Conservation (phyloP, 306 rosid species). For the Cyclanthera cordifolia region DNA sequence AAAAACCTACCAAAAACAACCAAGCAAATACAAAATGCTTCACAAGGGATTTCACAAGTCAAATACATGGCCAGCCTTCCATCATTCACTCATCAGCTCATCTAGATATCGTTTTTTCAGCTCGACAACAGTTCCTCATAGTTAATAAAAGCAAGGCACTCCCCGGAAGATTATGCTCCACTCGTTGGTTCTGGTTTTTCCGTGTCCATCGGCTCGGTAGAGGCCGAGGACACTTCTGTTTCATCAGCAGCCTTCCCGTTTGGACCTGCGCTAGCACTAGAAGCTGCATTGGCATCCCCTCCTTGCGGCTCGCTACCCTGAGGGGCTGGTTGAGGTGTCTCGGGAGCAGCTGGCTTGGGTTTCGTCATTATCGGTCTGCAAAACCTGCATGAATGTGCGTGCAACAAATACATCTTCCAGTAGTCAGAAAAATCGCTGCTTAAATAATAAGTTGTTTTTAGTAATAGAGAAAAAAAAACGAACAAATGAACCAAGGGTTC, state of each 20-base stretch:
- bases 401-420: not conserved
- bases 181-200: conserved; percentile 48
- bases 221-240: conserved; percentile 34
- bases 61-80: conserved; percentile 7
- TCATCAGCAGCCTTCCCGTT: conserved; percentile 26
- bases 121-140: conserved; percentile 9
- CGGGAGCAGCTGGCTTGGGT: conserved; percentile 65
- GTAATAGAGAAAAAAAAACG: too few relatives aligned
- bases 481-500: too few relatives aligned
- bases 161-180: conserved; percentile 24
- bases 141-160: not conserved
- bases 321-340: conserved; percentile 44
- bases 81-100: not conserved
- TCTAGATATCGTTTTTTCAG: not conserved
- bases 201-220: conserved; percentile 68
- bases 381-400: conserved; percentile 27
- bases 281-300: conserved; percentile 21
- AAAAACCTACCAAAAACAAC: not conserved
- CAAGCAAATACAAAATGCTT: conserved; percentile 8
- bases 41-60: conserved; percentile 16
- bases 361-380: conserved; percentile 80
- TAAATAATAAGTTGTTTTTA: too few relatives aligned
- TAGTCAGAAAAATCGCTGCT: not conserved
- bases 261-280: conserved; percentile 14
- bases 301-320: conserved; percentile 35